A percentile compares a stretch with the other conserved stretches of the same genome.
phyloP scores from a whole-genome alignment of 1,139 yeast genomes.

The Candida neerlandica region DNA sequence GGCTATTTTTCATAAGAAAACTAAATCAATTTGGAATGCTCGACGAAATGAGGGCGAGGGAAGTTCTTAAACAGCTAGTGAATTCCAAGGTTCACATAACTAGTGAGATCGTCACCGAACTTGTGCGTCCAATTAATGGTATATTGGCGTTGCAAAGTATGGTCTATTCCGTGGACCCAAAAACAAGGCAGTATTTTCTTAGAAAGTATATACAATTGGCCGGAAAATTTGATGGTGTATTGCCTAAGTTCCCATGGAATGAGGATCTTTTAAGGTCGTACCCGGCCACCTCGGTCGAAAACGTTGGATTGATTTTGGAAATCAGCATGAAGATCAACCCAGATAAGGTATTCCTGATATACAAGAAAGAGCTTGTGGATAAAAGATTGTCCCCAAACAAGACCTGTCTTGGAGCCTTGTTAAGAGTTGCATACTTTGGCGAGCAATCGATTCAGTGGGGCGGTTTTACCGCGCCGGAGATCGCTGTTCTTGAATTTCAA shows the following conservation, averaged over 20 bases:
- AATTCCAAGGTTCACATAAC: constrained; percentile 29
- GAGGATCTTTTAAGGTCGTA: constrained; percentile 21
- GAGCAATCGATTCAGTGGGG: constrained; percentile 42
- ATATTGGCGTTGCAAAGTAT: constrained; percentile 12
- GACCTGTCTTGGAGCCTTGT: constrained; percentile 44
- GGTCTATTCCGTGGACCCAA: constrained; percentile 1
- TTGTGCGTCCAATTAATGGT: constrained; percentile 29
- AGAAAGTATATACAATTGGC: constrained; percentile 34
- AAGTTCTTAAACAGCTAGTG: constrained; percentile 29
- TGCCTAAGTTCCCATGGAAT: constrained; percentile 24
- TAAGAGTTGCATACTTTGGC: constrained; percentile 35
- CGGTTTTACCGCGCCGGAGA: constrained; percentile 56
- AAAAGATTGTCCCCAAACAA: constrained; percentile 32
- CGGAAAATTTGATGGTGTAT: constrained; percentile 14
- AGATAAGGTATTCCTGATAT: constrained; percentile 34
- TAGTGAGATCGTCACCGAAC: constrained; percentile 31
- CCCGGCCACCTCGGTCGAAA: constrained; percentile 26
- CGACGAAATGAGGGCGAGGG: constrained; percentile 30
- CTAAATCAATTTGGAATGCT: constrained; percentile 37
- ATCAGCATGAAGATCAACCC: constrained; percentile 51
- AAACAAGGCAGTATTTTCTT: constrained; percentile 17
- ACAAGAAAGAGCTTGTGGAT: constrained; percentile 26
- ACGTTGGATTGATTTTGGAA: constrained; percentile 40
- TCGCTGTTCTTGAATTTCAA: constrained; percentile 62
- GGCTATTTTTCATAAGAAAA: constrained; percentile 41